Conservation (phyloP, 192 early-diverging fungal genomes). For the Umbelopsis sp. region DNA sequence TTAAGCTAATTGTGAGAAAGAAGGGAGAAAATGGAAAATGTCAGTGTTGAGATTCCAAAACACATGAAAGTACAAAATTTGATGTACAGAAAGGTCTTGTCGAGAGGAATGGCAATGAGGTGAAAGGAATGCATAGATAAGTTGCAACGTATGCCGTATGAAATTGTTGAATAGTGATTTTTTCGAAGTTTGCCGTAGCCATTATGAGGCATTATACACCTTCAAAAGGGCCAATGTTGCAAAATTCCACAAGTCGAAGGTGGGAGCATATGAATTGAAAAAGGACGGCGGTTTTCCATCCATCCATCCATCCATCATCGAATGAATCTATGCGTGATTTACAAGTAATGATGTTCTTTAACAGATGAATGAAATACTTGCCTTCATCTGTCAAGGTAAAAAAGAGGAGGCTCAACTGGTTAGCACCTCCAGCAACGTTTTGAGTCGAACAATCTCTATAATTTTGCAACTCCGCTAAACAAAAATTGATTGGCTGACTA, state of each 20-base stretch:
- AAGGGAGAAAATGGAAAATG: conserved; percentile 17
- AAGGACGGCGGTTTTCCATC: conserved; percentile 12
- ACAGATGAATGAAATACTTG: conserved; percentile 11
- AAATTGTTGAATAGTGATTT: not conserved
- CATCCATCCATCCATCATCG: conserved; percentile 22
- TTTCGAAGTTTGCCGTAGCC: not conserved
- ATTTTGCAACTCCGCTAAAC: conserved; percentile 7
- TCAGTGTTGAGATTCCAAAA: not conserved
- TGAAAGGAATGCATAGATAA: too few relatives aligned
- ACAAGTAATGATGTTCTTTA: not conserved
- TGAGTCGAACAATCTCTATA: conserved; percentile 4
- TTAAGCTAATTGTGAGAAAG: conserved; percentile 71
- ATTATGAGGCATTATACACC: not conserved
- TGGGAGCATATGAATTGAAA: not conserved
- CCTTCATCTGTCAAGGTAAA: conserved; percentile 19
- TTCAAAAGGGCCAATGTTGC: not conserved
- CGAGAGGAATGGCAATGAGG: not conserved
- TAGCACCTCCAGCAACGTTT: not conserved
- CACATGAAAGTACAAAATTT: too few relatives aligned
- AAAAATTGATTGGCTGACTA: not conserved
- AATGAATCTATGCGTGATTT: conserved; percentile 8
- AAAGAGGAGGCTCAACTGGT: conserved; percentile 8
- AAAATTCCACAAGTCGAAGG: not conserved
- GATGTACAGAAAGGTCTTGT: too few relatives aligned
- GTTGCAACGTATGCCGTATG: not conserved